Evolutionary conservation across 2,329 filamentous ascomycete species (phyloP), one percentile per base, ranked within the genome.

Genomic region (Nemania serpens): DNA sequence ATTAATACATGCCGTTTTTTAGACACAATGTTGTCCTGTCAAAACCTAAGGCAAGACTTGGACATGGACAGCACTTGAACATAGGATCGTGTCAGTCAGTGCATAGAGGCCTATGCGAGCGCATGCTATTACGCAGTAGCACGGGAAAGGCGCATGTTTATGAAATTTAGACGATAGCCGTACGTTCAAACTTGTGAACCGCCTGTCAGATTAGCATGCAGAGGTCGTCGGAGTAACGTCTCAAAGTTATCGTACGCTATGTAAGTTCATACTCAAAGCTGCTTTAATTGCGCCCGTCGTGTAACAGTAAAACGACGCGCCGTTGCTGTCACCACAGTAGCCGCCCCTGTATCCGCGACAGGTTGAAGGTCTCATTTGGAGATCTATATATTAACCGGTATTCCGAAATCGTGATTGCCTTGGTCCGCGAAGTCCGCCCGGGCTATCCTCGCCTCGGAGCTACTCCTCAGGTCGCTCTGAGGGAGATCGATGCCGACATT

Each of bases 401-500:
- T 17, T 72, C 71, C 50, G 67, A 69, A 2, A 59, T 69, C 42
- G 66, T 74, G 18, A 61, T 70, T 25, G 20, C 18, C 5, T 67
- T 71, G 48, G 67, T 74, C 29, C 66, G 66, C n/a, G 43, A 68
- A 66, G 39, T 36, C 73, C 10, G 68, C 66, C 47, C 61, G 68
- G 12, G 56, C 51, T 29, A 71, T 73, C 3, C 65, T 63, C 33
- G 61, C 52, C 12, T 58, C 62, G 12, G 55, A 61, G 7, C 54
- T 71, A 33, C n/a, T 62, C 67, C 20, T 59, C 61, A 41, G 51
- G 54, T 36, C 58, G 58, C 10, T 11, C n/a, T 73, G 71, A 63
- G 62, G 22, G 72, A 74, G 54, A 66, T 52, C 9, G 63, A 71
- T 11, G 71, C 69, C 2, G 69, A 70, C 37, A 72, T 73, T 17